Base-by-base conservation (phyloP, 2,329 filamentous ascomycete species). In the Xylariaceae sp. region DNA sequence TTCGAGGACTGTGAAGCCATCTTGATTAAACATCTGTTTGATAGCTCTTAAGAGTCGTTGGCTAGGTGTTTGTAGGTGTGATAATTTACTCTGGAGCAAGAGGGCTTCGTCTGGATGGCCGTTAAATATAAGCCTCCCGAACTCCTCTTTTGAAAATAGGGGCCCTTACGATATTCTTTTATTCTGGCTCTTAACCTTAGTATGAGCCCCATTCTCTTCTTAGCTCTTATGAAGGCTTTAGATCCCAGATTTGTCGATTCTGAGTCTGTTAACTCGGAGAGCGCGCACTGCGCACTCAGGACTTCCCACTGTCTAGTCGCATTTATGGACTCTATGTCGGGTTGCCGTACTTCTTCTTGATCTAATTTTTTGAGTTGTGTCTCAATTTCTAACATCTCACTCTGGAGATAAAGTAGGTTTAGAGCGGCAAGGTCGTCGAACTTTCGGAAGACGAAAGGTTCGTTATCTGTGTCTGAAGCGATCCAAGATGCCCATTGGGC, bases 381-480 rank as follows among this genome's bases (percentile, higher is more conserved):
- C 30, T 55, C 47, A 16, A 55, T 41, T 2, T 37, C 21, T 18
- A 55, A 33, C 4, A 55, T 30, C 29, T 51, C 47, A 29, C 46
- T 55, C 18, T 55, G 52, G 4, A 47, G 15, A 26, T 37, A 55
- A 2, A 55, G 47, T 27, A 55, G 36, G 35, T 55, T 51, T 3
- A 29, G 32, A 9, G 47, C 52, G 3, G 46, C 52, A 15, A 55
- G 47, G 21, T 15, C 21, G 30, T 51, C 52, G 21, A 55, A 55
- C 11, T 43, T 55, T 7, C 52, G 41, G 32, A 55, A 55, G 21
- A 55, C 30, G 20, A 55, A 51, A 0, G 52, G 23, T 30, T 55
- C 41, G 35, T 10, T 47, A 35, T 55, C 52, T 21, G 46, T n/a
- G 15, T 55, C 47, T 21, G 21, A 21, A 16, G 52, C 46, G 26